Conservation (phyloP, 169 alveolate species). For the Eimeria praecox region DNA sequence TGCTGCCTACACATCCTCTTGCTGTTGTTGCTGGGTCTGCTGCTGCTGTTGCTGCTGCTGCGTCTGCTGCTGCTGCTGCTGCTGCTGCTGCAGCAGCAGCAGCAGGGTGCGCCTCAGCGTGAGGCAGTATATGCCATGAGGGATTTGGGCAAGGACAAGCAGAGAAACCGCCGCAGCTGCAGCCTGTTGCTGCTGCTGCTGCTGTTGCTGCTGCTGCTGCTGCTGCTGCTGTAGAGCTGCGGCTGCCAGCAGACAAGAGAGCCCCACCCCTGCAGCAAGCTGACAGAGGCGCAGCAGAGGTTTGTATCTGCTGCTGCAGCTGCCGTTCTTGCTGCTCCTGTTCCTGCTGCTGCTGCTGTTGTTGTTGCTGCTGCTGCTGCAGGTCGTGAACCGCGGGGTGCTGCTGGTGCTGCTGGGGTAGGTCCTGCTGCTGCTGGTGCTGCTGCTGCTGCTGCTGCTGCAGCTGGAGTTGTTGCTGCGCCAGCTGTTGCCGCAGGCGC, state of each 20-base stretch:
- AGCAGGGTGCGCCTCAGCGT: not conserved
- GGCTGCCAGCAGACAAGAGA: conserved; percentile 25
- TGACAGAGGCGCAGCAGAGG: not conserved
- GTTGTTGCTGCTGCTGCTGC: conserved; percentile 31
- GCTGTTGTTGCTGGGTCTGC: conserved; percentile 22
- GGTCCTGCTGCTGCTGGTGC: not conserved
- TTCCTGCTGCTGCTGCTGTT: not conserved
- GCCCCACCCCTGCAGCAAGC: conserved; percentile 9
- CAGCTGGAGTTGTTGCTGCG: not conserved
- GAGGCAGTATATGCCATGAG: not conserved
- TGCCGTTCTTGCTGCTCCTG: not conserved
- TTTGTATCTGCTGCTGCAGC: not conserved
- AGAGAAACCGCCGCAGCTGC: conserved; percentile 26
- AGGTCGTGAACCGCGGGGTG: not conserved
- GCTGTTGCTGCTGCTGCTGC: conserved; percentile 17
- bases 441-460: not conserved
- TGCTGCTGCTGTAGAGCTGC: conserved; percentile 52
- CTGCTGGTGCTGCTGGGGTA: not conserved
- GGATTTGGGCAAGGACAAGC: conserved; percentile 2
- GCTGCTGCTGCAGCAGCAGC: conserved; percentile 3
- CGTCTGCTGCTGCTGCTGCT: conserved; percentile 5
- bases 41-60: conserved; percentile 23
- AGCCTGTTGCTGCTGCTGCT: not conserved
- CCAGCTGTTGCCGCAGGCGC: conserved; percentile 45
- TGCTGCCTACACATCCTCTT: conserved; percentile 19